Conservation (phyloP, 1,139 yeast species). For the Kurtzmaniella quercitrusa region DNA sequence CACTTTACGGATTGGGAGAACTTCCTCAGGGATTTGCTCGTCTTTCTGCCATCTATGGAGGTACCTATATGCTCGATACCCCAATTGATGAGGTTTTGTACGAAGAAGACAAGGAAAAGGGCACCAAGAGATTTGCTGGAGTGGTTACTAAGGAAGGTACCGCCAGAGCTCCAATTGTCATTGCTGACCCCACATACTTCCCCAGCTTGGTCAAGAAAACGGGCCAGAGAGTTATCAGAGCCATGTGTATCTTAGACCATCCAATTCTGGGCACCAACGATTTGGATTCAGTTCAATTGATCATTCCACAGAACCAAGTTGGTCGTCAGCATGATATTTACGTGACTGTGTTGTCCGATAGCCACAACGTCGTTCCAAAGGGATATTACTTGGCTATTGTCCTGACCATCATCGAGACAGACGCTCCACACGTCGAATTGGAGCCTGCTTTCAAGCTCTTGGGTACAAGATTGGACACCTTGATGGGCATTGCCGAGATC, state of each 20-base stretch:
- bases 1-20: constrained; percentile 95
- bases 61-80: constrained; percentile 96
- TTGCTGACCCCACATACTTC: constrained; percentile 98
- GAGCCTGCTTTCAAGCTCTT: constrained; percentile 92
- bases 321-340: constrained; percentile 92
- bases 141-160: constrained; percentile 88
- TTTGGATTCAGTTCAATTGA: constrained; percentile 87
- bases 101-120: constrained; percentile 39
- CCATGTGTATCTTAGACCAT: constrained; percentile 89
- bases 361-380: constrained; percentile 87
- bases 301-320: constrained; percentile 95
- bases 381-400: constrained; percentile 91
- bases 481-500: constrained; percentile 92
- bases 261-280: constrained; percentile 81
- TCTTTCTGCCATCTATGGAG: constrained; percentile 95
- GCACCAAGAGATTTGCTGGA: constrained; percentile 59
- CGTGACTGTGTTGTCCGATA: constrained; percentile 83
- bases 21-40: constrained; percentile 98
- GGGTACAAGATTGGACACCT: constrained; percentile 75
- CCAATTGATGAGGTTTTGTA: constrained; percentile 88
- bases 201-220: constrained; percentile 84
- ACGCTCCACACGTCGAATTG: constrained; percentile 85
- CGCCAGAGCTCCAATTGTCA: constrained; percentile 89
- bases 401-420: constrained; percentile 93
- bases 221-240: constrained; percentile 87